phyloP scores from a whole-genome alignment of 805 yeast genomes.

The Cyberlindnera mrakii region DNA sequence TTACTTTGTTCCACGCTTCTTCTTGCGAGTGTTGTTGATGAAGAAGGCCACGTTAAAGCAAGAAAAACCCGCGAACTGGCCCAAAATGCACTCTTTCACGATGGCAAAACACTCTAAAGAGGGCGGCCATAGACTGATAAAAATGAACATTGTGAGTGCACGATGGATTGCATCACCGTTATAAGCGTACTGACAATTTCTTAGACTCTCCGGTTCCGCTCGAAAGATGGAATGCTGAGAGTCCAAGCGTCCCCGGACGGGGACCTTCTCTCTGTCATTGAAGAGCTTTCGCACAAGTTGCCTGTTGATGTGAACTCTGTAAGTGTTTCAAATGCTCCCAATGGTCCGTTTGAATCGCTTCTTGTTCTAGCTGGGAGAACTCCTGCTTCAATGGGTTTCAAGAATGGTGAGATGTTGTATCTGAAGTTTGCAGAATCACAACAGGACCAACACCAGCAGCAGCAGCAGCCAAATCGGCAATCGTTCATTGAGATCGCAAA shows the following conservation, averaged over 20 bases:
- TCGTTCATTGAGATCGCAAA: conserved; percentile 11
- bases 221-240: conserved; percentile 80
- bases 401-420: conserved; percentile 44
- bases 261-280: conserved; percentile 40
- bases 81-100: no score
- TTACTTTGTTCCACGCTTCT: no score
- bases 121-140: neutral
- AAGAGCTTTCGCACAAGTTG: conserved; percentile 27
- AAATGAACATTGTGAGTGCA: conserved; percentile 1
- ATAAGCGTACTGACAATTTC: conserved; percentile 1
- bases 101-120: neutral
- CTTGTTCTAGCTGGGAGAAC: conserved; percentile 24
- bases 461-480: conserved; percentile 5
- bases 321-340: conserved; percentile 19
- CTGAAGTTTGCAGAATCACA: conserved; percentile 23
- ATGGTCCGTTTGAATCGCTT: conserved; percentile 23
- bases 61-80: no score
- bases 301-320: conserved; percentile 23
- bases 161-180: neutral
- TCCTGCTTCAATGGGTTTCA: conserved; percentile 33
- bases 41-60: no score
- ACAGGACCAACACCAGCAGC: conserved; percentile 1
- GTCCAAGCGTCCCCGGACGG: conserved; percentile 42
- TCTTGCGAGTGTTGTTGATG: no score
- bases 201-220: conserved; percentile 70